A percentile compares a stretch with the other conserved stretches of the same genome.
Conservation (phyloP, 2,329 filamentous ascomycete genomes). For the Trichophyton benhamiae region DNA sequence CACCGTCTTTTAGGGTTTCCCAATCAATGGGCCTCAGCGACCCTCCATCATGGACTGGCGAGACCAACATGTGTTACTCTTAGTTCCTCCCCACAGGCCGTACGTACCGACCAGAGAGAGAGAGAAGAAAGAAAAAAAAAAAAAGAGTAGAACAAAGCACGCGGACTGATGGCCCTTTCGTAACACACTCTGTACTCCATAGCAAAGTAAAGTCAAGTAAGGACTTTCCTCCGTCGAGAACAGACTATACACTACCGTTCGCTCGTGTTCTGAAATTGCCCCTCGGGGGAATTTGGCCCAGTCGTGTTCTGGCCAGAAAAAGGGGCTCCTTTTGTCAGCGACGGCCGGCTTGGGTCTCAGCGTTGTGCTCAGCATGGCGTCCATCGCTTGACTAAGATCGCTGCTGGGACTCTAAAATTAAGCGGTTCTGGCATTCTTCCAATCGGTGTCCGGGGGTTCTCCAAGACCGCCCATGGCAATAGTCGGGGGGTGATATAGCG, state of each 20-base stretch:
- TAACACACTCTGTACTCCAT: not conserved
- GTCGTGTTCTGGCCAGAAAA: not conserved
- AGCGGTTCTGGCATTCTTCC: not conserved
- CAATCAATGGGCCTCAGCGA: not conserved
- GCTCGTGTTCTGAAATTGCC: constrained; percentile 3
- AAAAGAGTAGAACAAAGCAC: not conserved
- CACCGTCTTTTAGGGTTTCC: not conserved
- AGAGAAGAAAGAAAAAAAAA: no score
- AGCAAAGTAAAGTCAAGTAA: not conserved
- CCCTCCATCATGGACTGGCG: not conserved
- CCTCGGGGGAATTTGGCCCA: not conserved
- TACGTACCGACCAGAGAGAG: no score
- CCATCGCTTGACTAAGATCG: not conserved
- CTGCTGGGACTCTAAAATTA: not conserved
- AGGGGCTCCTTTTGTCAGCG: not conserved
- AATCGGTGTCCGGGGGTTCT: no score
- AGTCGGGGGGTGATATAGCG: not conserved
- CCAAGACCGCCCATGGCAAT: not conserved
- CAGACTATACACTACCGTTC: not conserved
- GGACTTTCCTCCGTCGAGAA: not conserved
- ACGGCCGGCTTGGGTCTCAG: not conserved
- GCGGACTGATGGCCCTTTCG: not conserved
- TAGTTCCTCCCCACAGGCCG: not conserved
- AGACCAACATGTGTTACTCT: not conserved
- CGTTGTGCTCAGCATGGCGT: not conserved